A percentile compares a stretch with the other conserved stretches of the same genome.
phyloP scores from a whole-genome alignment of 2,329 filamentous ascomycete species.

The Fusarium foetens region DNA sequence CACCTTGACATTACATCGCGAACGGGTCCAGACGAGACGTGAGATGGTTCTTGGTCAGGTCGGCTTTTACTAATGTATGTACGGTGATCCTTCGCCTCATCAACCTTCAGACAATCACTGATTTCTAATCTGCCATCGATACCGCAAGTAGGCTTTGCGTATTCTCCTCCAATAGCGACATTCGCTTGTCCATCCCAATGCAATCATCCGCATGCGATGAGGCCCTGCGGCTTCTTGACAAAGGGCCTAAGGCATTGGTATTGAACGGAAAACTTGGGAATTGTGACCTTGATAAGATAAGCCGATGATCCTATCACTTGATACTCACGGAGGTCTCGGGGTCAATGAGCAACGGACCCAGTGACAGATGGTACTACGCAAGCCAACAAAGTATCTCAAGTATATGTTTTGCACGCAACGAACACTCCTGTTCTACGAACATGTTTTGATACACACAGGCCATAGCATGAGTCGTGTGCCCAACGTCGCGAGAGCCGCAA shows the following conservation, averaged over 20 bases:
- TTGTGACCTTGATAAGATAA: background rate
- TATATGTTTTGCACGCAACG: background rate
- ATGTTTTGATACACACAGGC: background rate
- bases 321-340: background rate
- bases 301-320: background rate
- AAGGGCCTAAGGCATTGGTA: background rate
- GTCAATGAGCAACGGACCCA: background rate
- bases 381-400: background rate
- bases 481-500: conserved; percentile 13
- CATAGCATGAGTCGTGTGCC: conserved; percentile 18
- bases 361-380: background rate
- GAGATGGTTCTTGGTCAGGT: conserved; percentile 10
- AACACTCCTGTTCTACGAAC: background rate
- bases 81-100: conserved; percentile 25
- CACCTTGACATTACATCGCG: conserved; percentile 19
- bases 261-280: background rate
- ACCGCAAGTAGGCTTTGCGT: background rate
- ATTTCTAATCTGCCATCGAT: conserved; percentile 5
- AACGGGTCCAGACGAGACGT: conserved; percentile 7
- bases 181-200: background rate
- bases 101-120: background rate
- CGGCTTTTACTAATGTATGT: conserved; percentile 18
- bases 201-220: conserved; percentile 6
- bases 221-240: conserved; percentile 11
- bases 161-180: background rate